Conservation (phyloP, 352 stramenopile genomes). For the Phytopythium oedochilum region DNA sequence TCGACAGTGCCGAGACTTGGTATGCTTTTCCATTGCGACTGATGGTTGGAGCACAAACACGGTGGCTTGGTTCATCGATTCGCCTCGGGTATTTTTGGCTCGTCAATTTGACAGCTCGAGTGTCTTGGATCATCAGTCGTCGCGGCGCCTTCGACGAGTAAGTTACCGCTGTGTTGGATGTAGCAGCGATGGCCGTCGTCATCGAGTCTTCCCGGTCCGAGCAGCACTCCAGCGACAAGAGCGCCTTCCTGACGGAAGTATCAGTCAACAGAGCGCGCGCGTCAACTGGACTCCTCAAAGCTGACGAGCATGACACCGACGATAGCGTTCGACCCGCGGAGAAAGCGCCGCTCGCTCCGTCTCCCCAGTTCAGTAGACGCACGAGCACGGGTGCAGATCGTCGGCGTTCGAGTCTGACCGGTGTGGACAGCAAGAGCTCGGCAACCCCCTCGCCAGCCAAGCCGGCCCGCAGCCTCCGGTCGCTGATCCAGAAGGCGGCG, state of each 20-base stretch:
- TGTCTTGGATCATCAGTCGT: not conserved
- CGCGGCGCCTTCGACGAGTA: not conserved
- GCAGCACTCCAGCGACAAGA: not conserved
- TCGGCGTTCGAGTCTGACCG: not conserved
- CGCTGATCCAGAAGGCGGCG: slow-evolving; percentile 58
- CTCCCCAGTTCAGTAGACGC: not conserved
- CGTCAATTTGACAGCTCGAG: not conserved
- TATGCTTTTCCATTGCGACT: not conserved
- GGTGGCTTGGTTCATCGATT: not conserved
- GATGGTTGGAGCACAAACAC: no score
- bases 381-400: not conserved
- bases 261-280: not conserved
- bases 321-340: not conserved
- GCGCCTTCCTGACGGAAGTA: slow-evolving; percentile 4
- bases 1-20: not conserved
- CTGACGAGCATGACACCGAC: not conserved
- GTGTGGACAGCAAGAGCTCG: not conserved
- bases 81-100: not conserved
- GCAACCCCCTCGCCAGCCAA: slow-evolving; percentile 6
- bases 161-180: not conserved
- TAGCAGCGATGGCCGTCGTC: slow-evolving; percentile 1
- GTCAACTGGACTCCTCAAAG: not conserved
- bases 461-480: slow-evolving; percentile 47
- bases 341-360: not conserved
- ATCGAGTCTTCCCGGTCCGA: not conserved